A percentile compares a stretch with the other conserved stretches of the same genome.
Conservation (phyloP, 345 rosid species). For the Conringia planisiliqua region DNA sequence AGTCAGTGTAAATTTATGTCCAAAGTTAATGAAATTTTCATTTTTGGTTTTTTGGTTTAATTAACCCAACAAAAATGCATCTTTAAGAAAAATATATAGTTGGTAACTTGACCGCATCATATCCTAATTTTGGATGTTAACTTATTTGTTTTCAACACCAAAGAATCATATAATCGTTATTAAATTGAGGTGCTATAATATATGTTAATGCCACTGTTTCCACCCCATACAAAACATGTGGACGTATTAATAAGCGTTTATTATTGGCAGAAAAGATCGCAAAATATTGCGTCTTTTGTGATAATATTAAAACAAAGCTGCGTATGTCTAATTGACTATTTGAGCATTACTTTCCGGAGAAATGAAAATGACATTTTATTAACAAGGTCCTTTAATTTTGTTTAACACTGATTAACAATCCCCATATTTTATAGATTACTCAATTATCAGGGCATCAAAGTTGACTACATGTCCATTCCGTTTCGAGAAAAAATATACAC, state of each 20-base stretch:
- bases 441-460: constrained; percentile 14
- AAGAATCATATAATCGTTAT: neutral
- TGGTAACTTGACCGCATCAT: neutral
- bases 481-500: neutral
- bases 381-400: neutral
- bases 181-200: neutral
- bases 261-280: neutral
- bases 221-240: constrained; percentile 21
- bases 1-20: neutral
- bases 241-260: neutral
- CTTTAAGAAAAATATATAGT: neutral
- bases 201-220: neutral
- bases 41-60: neutral
- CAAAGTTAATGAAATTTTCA: neutral
- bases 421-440: neutral
- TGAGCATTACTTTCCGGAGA: neutral
- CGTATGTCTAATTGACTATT: neutral
- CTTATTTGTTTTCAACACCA: neutral
- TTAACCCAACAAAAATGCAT: neutral
- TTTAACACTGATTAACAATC: neutral
- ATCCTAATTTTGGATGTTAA: neutral
- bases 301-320: neutral
- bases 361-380: neutral
- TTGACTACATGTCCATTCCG: constrained; percentile 22
- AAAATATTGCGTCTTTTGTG: neutral